These are phyloP conservation scores for Aspergillus sp. DNA, from an alignment of 2,329 filamentous ascomycete genomes.

Conservation along the genomic window DNA sequence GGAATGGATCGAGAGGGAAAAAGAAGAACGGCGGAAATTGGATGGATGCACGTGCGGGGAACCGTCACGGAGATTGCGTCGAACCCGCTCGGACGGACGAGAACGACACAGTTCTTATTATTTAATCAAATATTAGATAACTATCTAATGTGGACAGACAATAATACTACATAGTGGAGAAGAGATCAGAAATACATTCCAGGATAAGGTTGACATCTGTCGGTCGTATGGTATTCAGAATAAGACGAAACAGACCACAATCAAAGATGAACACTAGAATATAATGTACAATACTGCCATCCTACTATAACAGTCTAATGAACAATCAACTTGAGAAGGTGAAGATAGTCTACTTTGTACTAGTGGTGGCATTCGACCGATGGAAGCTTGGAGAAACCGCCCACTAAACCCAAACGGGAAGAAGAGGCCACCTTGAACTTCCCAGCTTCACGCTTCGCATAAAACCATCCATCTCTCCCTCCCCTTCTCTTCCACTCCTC, in stretches of 20 bases:
- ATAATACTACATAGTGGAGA: too few relatives aligned
- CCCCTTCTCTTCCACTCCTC: slow-evolving; percentile 13
- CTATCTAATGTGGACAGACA: too few relatives aligned
- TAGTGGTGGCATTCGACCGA: not conserved
- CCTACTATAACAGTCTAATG: too few relatives aligned
- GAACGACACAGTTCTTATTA: too few relatives aligned
- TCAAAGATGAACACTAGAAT: too few relatives aligned
- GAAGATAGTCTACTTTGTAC: not conserved
- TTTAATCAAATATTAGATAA: too few relatives aligned
- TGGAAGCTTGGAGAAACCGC: slow-evolving; percentile 5
- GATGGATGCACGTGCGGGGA: not conserved
- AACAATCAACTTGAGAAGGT: not conserved
- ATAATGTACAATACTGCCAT: too few relatives aligned
- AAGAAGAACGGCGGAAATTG: not conserved
- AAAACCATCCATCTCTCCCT: slow-evolving; percentile 25
- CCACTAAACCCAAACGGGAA: slow-evolving; percentile 18
- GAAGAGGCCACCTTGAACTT: slow-evolving; percentile 48
- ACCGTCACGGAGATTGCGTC: not conserved
- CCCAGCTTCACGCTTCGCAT: slow-evolving; percentile 30
- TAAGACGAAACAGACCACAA: too few relatives aligned
- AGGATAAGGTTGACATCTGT: too few relatives aligned
- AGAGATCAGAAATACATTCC: too few relatives aligned
- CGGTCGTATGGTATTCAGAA: too few relatives aligned
- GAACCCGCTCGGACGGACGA: too few relatives aligned
- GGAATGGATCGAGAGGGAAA: not conserved